phyloP scores from a whole-genome alignment of 257 asterid genomes.

The Ocimum tenuiflorum region DNA sequence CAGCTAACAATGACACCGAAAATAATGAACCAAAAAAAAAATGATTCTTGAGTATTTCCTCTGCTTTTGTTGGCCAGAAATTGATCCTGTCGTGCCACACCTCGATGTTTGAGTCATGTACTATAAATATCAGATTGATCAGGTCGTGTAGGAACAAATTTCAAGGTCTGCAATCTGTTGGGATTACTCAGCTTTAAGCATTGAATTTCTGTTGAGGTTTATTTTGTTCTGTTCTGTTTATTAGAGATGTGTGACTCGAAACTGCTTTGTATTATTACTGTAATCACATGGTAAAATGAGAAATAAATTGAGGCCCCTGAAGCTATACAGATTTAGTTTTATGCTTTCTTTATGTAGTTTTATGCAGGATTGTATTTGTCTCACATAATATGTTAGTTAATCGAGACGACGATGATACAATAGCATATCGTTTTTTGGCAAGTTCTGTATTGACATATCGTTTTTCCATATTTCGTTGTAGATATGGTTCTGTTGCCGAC shows the following conservation, averaged over 20 bases:
- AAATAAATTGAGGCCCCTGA: neutral
- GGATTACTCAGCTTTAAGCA: conserved; percentile 51
- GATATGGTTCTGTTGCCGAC: too few species aligned
- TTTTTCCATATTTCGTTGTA: neutral
- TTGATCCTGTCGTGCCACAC: conserved; percentile 1
- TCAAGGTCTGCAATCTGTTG: conserved; percentile 38
- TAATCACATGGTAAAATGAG: conserved; percentile 5
- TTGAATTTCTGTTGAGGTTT: conserved; percentile 21
- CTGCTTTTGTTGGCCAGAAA: conserved; percentile 16
- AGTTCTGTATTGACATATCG: neutral
- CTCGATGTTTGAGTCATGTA: conserved; percentile 19
- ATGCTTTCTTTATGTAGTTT: conserved; percentile 1
- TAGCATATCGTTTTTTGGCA: too few species aligned
- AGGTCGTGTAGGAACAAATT: conserved; percentile 39
- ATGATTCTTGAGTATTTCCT: conserved; percentile 18
- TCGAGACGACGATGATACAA: too few species aligned
- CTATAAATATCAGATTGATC: conserved; percentile 20
- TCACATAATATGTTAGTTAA: neutral
- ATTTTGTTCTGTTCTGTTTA: neutral
- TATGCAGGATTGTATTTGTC: neutral
- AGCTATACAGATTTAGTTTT: neutral
- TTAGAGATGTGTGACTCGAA: neutral
- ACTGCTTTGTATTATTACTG: conserved; percentile 13
- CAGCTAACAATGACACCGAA: conserved; percentile 21
- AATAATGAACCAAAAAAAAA: conserved; percentile 29